These are phyloP conservation scores for Mycena albidolilacea DNA, from an alignment of 768 basidiomycete genomes.

Conservation along the genomic window DNA sequence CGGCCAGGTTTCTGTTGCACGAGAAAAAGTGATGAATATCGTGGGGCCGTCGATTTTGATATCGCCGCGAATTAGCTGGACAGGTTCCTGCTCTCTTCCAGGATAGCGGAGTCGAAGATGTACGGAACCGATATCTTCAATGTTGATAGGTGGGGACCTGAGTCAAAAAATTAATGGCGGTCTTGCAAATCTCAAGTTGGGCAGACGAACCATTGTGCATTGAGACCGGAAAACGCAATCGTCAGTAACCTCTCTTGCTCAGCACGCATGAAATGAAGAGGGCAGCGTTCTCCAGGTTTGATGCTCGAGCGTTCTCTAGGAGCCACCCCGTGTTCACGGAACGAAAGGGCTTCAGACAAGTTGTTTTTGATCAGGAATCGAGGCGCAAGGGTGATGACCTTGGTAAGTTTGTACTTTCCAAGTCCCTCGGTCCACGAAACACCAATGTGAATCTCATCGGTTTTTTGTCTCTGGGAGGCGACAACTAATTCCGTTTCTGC, in stretches of 20 bases:
- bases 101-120: slow-evolving; percentile 76
- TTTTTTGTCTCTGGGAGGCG: slow-evolving; percentile 70
- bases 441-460: slow-evolving; percentile 84
- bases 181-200: neutral
- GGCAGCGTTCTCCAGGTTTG: slow-evolving; percentile 75
- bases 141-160: slow-evolving; percentile 94
- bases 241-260: slow-evolving; percentile 84
- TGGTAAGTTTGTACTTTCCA: slow-evolving; percentile 98
- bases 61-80: slow-evolving; percentile 79
- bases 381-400: slow-evolving; percentile 92
- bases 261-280: slow-evolving; percentile 77
- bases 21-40: slow-evolving; percentile 85
- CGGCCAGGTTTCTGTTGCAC: slow-evolving; percentile 85
- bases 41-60: slow-evolving; percentile 88
- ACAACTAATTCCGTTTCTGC: slow-evolving; percentile 90
- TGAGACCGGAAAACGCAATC: slow-evolving; percentile 88
- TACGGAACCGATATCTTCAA: slow-evolving; percentile 90
- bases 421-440: slow-evolving; percentile 93
- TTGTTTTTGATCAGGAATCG: slow-evolving; percentile 93
- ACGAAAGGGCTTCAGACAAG: slow-evolving; percentile 74
- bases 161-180: slow-evolving; percentile 21
- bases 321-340: slow-evolving; percentile 87
- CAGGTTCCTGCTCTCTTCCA: slow-evolving; percentile 50
- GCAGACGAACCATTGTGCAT: slow-evolving; percentile 79
- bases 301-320: slow-evolving; percentile 75